phyloP scores from a whole-genome alignment of 2,329 filamentous ascomycete species.

The Albifimbria verrucaria region DNA sequence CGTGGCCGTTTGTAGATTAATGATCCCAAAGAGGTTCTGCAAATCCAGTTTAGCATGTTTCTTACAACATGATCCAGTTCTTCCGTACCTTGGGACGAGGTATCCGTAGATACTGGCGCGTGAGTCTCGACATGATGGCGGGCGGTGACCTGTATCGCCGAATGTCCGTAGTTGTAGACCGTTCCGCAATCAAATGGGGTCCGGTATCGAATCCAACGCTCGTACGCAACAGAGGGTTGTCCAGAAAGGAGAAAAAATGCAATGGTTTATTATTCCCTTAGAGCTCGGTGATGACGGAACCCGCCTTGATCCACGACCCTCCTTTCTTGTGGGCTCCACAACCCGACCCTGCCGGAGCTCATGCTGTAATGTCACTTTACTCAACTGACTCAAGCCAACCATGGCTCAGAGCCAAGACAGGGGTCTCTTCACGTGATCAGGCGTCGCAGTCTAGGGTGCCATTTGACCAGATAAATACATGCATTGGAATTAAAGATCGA shows the following conservation, averaged over 20 bases:
- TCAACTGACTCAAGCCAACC: not conserved
- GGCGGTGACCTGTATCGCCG: not conserved
- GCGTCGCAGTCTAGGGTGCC: too few relatives aligned
- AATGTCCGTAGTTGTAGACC: not conserved
- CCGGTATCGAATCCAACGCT: too few relatives aligned
- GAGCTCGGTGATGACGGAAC: not conserved
- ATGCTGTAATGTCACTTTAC: not conserved
- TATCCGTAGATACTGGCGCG: constrained; percentile 33
- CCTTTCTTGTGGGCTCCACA: not conserved
- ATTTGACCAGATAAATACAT: too few relatives aligned
- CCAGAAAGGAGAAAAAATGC: not conserved
- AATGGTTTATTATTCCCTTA: not conserved
- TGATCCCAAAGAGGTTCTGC: constrained; percentile 79
- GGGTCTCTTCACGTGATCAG: not conserved
- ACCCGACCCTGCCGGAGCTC: not conserved
- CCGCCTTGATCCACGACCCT: not conserved
- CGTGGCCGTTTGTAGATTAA: constrained; percentile 82
- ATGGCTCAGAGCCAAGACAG: not conserved
- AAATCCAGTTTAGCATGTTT: constrained; percentile 14
- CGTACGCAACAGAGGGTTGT: not conserved
- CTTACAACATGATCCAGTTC: constrained; percentile 1
- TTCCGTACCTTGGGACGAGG: constrained; percentile 37
- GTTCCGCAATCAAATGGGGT: too few relatives aligned
- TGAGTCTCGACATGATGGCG: constrained; percentile 30
- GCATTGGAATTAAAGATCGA: too few relatives aligned